Evolutionary conservation across 805 yeast genomes (phyloP).

Genomic region (Schwanniomyces vanrijiae): DNA sequence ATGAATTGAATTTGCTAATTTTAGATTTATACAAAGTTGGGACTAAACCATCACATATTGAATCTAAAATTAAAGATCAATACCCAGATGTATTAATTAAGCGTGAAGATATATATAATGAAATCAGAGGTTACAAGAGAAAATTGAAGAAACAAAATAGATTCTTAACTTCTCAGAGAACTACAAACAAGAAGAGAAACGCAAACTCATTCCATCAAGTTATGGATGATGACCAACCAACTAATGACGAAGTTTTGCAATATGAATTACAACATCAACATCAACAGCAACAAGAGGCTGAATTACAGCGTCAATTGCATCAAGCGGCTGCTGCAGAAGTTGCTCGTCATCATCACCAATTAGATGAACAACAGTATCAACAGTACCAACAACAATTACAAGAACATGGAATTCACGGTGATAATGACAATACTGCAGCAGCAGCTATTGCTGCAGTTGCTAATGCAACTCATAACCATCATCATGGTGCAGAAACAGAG

Average conservation of each 20-base stretch:
- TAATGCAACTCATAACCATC: constrained; percentile 27
- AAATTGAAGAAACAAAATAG: constrained; percentile 44
- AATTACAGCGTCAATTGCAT: constrained; percentile 23
- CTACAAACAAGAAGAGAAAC: constrained; percentile 19
- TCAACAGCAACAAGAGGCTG: constrained; percentile 21
- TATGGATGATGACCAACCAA: constrained; percentile 15
- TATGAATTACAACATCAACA: constrained; percentile 18
- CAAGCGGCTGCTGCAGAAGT: constrained; percentile 25
- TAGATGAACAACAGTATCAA: constrained; percentile 21
- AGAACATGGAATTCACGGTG: constrained; percentile 18
- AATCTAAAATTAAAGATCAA: constrained; percentile 49
- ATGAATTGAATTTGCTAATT: constrained; percentile 51
- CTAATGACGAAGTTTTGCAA: constrained; percentile 15
- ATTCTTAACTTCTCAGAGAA: constrained; percentile 17
- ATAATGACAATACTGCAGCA: constrained; percentile 27
- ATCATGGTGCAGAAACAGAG: constrained; percentile 25
- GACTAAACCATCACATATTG: constrained; percentile 56
- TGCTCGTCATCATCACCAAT: constrained; percentile 23
- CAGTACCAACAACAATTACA: constrained; percentile 32
- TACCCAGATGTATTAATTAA: constrained; percentile 55
- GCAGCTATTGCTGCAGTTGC: constrained; percentile 45
- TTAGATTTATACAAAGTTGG: constrained; percentile 54
- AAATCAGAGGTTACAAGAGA: constrained; percentile 55
- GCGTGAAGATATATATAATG: constrained; percentile 59
- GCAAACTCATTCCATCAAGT: constrained; percentile 27